phyloP scores from a whole-genome alignment of 2,329 filamentous ascomycete genomes.

The Calonectria leucothoes region DNA sequence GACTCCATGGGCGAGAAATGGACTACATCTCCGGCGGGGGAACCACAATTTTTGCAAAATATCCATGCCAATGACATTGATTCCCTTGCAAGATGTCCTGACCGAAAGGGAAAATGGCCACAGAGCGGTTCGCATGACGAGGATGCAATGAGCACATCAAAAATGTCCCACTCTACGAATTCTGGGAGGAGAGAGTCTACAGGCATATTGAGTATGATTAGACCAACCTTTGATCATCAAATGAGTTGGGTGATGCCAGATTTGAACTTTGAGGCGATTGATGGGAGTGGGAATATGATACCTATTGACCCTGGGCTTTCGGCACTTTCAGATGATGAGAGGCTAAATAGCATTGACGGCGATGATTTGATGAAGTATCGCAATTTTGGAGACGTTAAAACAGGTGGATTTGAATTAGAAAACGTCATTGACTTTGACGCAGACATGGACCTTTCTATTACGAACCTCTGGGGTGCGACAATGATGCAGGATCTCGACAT shows the following conservation, averaged over 20 bases:
- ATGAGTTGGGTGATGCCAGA: background rate
- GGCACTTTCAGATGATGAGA: background rate
- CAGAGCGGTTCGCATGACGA: background rate
- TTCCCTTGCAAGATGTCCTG: too few species aligned
- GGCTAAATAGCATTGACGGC: background rate
- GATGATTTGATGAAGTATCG: background rate
- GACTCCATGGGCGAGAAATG: background rate
- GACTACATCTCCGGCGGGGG: background rate
- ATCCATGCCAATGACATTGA: background rate
- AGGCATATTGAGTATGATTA: background rate
- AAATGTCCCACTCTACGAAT: too few species aligned
- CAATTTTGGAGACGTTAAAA: background rate
- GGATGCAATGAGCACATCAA: background rate
- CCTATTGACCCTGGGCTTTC: background rate
- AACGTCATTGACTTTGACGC: background rate
- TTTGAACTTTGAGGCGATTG: background rate
- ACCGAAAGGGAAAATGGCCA: background rate
- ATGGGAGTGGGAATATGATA: background rate
- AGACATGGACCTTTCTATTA: background rate
- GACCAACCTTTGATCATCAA: background rate
- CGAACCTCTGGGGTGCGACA: background rate
- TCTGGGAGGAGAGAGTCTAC: background rate
- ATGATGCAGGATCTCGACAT: background rate
- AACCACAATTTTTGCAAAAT: background rate
- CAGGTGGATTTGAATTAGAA: background rate